Evolutionary conservation across 2,329 filamentous ascomycete species (phyloP).

Genomic region (Colletotrichum gigasporum): DNA sequence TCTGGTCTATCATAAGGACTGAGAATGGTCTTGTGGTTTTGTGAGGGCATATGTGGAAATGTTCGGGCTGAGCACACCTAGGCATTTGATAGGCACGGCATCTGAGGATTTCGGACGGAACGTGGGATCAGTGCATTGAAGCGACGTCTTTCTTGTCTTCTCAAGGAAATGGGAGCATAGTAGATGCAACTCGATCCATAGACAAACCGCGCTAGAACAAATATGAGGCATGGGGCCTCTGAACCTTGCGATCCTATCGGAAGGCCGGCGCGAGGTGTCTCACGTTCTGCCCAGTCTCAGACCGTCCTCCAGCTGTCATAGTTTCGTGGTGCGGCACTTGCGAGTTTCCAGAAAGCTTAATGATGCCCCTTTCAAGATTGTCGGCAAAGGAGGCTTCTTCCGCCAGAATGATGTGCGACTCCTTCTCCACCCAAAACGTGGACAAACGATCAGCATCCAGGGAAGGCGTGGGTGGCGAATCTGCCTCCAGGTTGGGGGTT

Average conservation of each 20-base stretch:
- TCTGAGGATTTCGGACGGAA: too few relatives aligned
- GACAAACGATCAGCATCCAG: background rate
- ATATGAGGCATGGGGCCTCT: too few relatives aligned
- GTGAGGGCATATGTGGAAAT: background rate
- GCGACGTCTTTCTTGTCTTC: too few relatives aligned
- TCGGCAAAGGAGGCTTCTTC: background rate
- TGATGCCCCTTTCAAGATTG: background rate
- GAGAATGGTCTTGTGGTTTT: too few relatives aligned
- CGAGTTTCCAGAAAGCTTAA: slow-evolving; percentile 2
- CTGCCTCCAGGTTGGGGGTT: background rate
- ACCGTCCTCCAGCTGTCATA: background rate
- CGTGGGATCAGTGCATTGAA: too few relatives aligned
- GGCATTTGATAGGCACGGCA: too few relatives aligned
- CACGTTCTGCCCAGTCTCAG: background rate
- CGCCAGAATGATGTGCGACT: background rate
- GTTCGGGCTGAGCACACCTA: too few relatives aligned
- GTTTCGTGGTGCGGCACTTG: slow-evolving; percentile 4
- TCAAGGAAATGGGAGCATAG: too few relatives aligned
- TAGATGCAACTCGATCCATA: too few relatives aligned
- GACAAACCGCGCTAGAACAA: too few relatives aligned
- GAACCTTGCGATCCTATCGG: background rate
- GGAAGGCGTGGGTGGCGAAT: background rate
- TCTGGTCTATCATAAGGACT: too few relatives aligned
- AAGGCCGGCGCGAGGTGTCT: background rate
- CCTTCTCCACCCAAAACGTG: slow-evolving; percentile 1